A percentile compares a stretch with the other conserved stretches of the same genome.
Conservation (phyloP, 2,329 filamentous ascomycete genomes). For the Ophiostoma montium region DNA sequence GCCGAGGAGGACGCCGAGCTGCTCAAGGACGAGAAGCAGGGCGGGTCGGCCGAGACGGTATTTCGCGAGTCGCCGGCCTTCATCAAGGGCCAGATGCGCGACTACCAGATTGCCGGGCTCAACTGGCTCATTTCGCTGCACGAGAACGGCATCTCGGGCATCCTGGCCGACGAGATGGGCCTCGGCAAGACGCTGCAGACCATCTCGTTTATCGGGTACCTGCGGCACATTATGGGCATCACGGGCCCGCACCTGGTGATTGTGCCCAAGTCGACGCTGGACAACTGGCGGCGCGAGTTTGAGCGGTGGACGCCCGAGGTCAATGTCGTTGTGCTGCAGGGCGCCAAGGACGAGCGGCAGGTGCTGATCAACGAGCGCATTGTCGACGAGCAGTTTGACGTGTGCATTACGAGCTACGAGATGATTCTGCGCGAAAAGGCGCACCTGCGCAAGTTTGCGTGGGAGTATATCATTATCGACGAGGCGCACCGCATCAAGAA, state of each 20-base stretch:
- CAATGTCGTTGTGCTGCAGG: slow-evolving; percentile 84
- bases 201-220: slow-evolving; percentile 89
- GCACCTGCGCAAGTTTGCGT: slow-evolving; percentile 92
- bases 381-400: slow-evolving; percentile 91
- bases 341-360: slow-evolving; percentile 85
- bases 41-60: slow-evolving; percentile 71
- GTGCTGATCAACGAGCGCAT: slow-evolving; percentile 79
- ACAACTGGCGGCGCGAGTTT: slow-evolving; percentile 98
- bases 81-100: slow-evolving; percentile 78
- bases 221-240: slow-evolving; percentile 80
- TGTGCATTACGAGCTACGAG: slow-evolving; percentile 97
- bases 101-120: slow-evolving; percentile 88
- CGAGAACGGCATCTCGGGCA: slow-evolving; percentile 97
- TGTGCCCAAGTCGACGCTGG: slow-evolving; percentile 92
- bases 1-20: slow-evolving; percentile 94
- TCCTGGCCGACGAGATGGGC: slow-evolving; percentile 97
- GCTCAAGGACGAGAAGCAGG: slow-evolving; percentile 74
- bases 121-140: slow-evolving; percentile 98
- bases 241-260: slow-evolving; percentile 81
- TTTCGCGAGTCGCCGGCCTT: slow-evolving; percentile 92
- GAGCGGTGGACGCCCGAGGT: slow-evolving; percentile 89
- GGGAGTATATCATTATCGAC: slow-evolving; percentile 99
- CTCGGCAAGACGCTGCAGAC: slow-evolving; percentile 95
- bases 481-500: slow-evolving; percentile 99
- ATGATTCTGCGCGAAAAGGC: slow-evolving; percentile 95